Evolutionary conservation across 2,329 filamentous ascomycete species (phyloP).

Genomic region (Fusarium mexicanum): DNA sequence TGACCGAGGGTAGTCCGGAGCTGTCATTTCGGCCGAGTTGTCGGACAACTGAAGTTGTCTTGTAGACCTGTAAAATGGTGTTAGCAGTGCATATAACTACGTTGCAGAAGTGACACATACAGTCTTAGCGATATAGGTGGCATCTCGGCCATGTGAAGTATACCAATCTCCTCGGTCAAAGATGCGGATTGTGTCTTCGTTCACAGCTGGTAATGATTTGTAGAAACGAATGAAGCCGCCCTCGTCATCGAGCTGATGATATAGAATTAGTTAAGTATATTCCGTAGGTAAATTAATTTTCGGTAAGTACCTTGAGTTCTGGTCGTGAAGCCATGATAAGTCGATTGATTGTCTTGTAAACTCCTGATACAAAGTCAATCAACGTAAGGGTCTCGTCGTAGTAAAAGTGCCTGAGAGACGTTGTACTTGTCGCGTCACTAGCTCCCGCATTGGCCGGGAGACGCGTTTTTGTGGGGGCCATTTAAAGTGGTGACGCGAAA

Average conservation of each 20-base stretch:
- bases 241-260: conserved; percentile 86
- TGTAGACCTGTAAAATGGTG: conserved; percentile 76
- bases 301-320: conserved; percentile 69
- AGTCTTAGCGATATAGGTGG: conserved; percentile 81
- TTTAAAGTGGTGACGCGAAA: conserved; percentile 44
- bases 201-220: conserved; percentile 79
- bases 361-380: conserved; percentile 9
- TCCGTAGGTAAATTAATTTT: neutral
- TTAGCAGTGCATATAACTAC: neutral
- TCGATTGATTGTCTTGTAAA: neutral
- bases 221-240: conserved; percentile 97
- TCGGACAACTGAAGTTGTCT: conserved; percentile 93
- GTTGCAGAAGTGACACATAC: conserved; percentile 51
- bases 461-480: conserved; percentile 42
- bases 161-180: conserved; percentile 97
- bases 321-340: conserved; percentile 74
- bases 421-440: conserved; percentile 38
- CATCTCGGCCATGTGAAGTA: conserved; percentile 89
- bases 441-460: conserved; percentile 37
- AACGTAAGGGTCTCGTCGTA: conserved; percentile 1
- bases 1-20: conserved; percentile 90
- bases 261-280: conserved; percentile 2
- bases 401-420: conserved; percentile 14
- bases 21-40: conserved; percentile 86
- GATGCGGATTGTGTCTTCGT: conserved; percentile 82